Conservation (phyloP, 345 rosid genomes). For the Cardamine occulta region DNA sequence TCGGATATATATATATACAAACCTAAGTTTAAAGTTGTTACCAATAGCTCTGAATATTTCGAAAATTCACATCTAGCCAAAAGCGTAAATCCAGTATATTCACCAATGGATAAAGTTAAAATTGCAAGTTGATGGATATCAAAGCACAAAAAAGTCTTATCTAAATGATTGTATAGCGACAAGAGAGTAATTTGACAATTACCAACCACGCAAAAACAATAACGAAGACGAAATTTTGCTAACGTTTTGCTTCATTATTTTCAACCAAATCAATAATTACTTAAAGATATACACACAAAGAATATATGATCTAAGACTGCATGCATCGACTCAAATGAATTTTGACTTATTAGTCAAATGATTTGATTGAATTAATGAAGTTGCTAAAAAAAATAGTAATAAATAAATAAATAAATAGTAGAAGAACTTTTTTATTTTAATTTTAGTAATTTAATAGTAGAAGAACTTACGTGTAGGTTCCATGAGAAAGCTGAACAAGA, state of each 20-base stretch:
- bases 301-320: background rate
- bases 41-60: background rate
- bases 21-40: background rate
- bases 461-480: slow-evolving; percentile 71
- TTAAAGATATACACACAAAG: background rate
- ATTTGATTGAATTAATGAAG: background rate
- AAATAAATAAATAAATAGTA: background rate
- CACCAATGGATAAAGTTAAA: slow-evolving; percentile 20
- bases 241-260: background rate
- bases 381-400: background rate
- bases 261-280: slow-evolving; percentile 7
- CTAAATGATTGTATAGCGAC: slow-evolving; percentile 3
- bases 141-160: slow-evolving; percentile 13
- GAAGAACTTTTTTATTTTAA: no score
- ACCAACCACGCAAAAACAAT: slow-evolving; percentile 3
- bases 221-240: background rate
- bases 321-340: slow-evolving; percentile 18
- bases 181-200: background rate
- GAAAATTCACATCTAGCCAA: slow-evolving; percentile 24
- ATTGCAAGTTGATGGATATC: slow-evolving; percentile 29
- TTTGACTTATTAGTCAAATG: background rate
- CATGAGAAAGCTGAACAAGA: slow-evolving; percentile 81
- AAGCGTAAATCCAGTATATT: background rate
- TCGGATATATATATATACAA: background rate
- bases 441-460: no score